Evolutionary conservation across 148 eudicot species (phyloP).

Genomic region (Persicaria maculosa): DNA sequence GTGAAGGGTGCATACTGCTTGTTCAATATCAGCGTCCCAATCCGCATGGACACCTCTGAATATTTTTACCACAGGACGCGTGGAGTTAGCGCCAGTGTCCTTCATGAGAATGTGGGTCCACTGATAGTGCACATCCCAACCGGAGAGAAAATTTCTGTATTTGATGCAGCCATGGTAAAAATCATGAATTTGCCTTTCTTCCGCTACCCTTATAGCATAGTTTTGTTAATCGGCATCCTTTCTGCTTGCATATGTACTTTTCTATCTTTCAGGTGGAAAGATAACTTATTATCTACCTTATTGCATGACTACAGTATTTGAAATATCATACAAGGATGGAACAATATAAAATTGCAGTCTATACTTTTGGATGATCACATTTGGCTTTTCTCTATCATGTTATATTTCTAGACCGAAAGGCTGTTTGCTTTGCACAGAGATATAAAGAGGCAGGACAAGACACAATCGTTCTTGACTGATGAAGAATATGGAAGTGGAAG

Average conservation of each 20-base stretch:
- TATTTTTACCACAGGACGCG: conserved; percentile 11
- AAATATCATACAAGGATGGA: too few relatives aligned
- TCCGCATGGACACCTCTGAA: too few relatives aligned
- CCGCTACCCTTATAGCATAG: too few relatives aligned
- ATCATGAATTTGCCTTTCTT: background rate
- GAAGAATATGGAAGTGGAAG: conserved; percentile 12
- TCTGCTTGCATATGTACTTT: too few relatives aligned
- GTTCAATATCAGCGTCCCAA: conserved; percentile 58
- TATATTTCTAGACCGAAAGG: background rate
- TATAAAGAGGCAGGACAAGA: conserved; percentile 84
- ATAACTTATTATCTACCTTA: too few relatives aligned
- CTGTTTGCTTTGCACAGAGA: conserved; percentile 31
- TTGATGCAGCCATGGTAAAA: conserved; percentile 81
- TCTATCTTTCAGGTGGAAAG: too few relatives aligned
- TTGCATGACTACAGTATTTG: too few relatives aligned
- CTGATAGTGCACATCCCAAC: conserved; percentile 83
- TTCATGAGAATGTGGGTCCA: conserved; percentile 92
- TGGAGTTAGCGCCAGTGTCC: conserved; percentile 72
- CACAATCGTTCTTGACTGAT: conserved; percentile 79
- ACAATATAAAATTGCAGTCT: too few relatives aligned
- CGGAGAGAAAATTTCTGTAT: conserved; percentile 72
- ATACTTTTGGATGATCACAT: too few relatives aligned
- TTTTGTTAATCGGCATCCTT: too few relatives aligned
- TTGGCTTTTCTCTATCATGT: too few relatives aligned
- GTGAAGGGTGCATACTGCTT: conserved; percentile 92